A percentile compares a stretch with the other conserved stretches of the same genome.
These are phyloP conservation scores for Mycena pura DNA, from an alignment of 768 basidiomycete genomes.

Conservation along the genomic window DNA sequence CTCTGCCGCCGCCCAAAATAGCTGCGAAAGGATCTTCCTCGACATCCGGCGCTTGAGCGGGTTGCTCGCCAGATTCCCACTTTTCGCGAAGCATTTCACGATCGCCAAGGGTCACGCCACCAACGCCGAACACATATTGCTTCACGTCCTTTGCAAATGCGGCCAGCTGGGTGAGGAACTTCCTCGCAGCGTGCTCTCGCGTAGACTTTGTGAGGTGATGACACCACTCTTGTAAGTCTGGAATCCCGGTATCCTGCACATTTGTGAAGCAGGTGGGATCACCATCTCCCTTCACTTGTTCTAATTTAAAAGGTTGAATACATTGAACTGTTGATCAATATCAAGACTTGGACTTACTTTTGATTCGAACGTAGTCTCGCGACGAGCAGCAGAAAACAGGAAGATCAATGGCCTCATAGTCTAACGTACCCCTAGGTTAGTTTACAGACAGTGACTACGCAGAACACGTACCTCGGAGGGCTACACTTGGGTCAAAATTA, in stretches of 20 bases:
- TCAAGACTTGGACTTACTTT: constrained; percentile 39
- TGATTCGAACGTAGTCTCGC: constrained; percentile 65
- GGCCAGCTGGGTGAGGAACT: constrained; percentile 55
- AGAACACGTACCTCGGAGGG: constrained; percentile 50
- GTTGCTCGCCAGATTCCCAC: constrained; percentile 54
- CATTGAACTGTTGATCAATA: not conserved
- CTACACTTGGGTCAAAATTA: constrained; percentile 59
- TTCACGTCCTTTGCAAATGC: constrained; percentile 55
- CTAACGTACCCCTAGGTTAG: constrained; percentile 39
- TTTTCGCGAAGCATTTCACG: constrained; percentile 55
- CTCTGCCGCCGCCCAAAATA: constrained; percentile 38
- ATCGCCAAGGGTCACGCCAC: constrained; percentile 58
- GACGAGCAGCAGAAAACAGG: constrained; percentile 69
- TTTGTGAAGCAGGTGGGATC: constrained; percentile 61
- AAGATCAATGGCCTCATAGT: constrained; percentile 65
- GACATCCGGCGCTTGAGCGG: constrained; percentile 31
- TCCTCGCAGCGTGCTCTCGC: constrained; percentile 51
- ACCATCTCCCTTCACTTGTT: constrained; percentile 67
- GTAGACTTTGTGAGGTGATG: constrained; percentile 60
- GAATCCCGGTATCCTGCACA: constrained; percentile 60
- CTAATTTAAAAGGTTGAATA: constrained; percentile 33
- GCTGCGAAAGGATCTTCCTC: constrained; percentile 42
- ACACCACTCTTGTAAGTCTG: constrained; percentile 64
- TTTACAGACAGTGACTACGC: not conserved
- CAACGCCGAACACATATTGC: constrained; percentile 57